phyloP scores from a whole-genome alignment of 2,329 filamentous ascomycete species.

The Tolypocladium ovalisporum region DNA sequence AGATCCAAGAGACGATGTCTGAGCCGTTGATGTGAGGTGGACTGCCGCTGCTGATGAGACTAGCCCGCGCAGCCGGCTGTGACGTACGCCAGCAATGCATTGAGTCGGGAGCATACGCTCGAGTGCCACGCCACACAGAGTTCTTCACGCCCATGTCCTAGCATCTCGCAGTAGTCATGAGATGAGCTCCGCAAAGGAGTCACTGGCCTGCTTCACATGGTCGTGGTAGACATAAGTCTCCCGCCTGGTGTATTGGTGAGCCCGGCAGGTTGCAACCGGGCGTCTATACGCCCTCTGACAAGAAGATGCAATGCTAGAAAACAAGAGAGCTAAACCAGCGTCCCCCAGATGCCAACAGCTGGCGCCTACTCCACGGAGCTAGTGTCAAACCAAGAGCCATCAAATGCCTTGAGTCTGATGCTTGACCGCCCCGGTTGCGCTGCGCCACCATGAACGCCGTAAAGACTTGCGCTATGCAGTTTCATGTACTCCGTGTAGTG shows the following conservation, averaged over 20 bases:
- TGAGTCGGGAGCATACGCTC: too few species aligned
- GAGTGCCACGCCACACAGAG: too few species aligned
- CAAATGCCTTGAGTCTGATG: too few species aligned
- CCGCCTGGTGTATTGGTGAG: background rate
- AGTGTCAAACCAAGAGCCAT: too few species aligned
- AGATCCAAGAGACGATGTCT: background rate
- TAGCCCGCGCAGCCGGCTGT: background rate
- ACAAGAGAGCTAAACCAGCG: background rate
- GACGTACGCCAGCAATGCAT: background rate
- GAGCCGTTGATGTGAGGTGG: background rate
- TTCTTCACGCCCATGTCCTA: background rate
- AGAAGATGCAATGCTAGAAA: background rate
- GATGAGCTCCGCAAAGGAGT: background rate
- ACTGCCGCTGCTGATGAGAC: background rate
- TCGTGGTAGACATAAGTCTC: background rate
- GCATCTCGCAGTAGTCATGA: background rate
- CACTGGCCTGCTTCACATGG: background rate
- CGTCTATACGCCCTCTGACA: background rate
- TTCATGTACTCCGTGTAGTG: background rate
- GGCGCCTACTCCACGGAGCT: background rate
- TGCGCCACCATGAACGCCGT: background rate
- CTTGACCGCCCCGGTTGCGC: background rate
- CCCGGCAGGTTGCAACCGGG: background rate
- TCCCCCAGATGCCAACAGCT: background rate
- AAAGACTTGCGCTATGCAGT: conserved; percentile 2